Conservation (phyloP, 2,329 filamentous ascomycete species). For the Talaromyces pinophilus region DNA sequence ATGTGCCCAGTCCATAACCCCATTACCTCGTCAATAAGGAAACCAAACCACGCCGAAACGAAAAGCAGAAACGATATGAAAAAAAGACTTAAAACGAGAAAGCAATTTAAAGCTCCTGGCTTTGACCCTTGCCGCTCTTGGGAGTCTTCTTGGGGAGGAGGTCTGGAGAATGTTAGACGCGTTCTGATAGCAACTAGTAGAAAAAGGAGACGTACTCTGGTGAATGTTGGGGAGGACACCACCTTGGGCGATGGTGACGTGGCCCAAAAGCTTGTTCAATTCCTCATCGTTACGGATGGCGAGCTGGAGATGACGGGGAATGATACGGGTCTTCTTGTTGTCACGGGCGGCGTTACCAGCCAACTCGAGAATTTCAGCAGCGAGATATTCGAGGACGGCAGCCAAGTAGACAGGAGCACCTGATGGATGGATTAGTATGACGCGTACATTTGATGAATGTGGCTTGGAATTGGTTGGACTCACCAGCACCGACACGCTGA, state of each 20-base stretch:
- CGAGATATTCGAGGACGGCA: constrained; percentile 96
- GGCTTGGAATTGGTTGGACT: constrained; percentile 31
- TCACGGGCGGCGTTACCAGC: constrained; percentile 98
- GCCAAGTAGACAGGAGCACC: constrained; percentile 94
- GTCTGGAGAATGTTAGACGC: constrained; percentile 59
- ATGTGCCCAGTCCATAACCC: constrained; percentile 66
- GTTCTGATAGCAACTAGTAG: neutral
- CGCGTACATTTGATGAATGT: constrained; percentile 17
- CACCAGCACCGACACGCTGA: constrained; percentile 96
- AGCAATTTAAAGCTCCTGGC: constrained; percentile 83
- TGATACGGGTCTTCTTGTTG: constrained; percentile 99
- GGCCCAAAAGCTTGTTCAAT: constrained; percentile 96
- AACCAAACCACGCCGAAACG: constrained; percentile 74
- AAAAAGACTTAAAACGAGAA: constrained; percentile 56
- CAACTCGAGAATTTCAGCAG: constrained; percentile 97
- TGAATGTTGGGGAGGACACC: constrained; percentile 97
- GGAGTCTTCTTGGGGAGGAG: constrained; percentile 98
- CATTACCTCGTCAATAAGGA: constrained; percentile 71
- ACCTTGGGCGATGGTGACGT: constrained; percentile 95
- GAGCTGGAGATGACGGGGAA: constrained; percentile 96
- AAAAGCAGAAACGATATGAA: constrained; percentile 47
- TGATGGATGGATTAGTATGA: constrained; percentile 31
- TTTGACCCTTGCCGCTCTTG: constrained; percentile 88
- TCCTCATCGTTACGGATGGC: constrained; percentile 99
- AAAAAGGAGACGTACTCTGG: constrained; percentile 69